Evolutionary conservation across 345 rosid species (phyloP).

Genomic region (Pelargonium nanum): DNA sequence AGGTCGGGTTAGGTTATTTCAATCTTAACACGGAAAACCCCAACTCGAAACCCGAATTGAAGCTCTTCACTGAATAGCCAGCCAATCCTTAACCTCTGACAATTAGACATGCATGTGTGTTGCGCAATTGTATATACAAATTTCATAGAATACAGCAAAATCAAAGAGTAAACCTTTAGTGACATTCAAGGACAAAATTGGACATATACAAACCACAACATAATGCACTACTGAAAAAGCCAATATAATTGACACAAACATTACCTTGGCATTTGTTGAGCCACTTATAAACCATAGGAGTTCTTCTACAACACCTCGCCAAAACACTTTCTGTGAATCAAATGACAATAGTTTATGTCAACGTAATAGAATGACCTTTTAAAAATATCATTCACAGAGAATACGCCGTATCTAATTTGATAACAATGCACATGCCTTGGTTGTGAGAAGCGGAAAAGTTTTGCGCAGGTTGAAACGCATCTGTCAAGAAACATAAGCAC

Average conservation of each 20-base stretch:
- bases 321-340: constrained; percentile 72
- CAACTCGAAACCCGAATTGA: no score
- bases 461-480: constrained; percentile 76
- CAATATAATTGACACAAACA: not conserved
- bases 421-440: constrained; percentile 43
- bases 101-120: not conserved
- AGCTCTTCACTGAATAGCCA: no score
- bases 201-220: not conserved
- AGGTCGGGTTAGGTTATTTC: no score
- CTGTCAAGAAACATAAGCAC: constrained; percentile 36
- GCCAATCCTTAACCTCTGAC: not conserved
- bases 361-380: constrained; percentile 7
- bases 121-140: not conserved
- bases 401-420: not conserved
- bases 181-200: not conserved
- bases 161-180: not conserved
- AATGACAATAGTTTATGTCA: constrained; percentile 14
- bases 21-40: no score
- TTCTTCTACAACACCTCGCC: constrained; percentile 98
- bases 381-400: not conserved
- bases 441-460: constrained; percentile 77
- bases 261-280: constrained; percentile 88
- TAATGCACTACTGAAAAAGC: not conserved
- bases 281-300: constrained; percentile 98
- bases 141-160: not conserved